Percentiles rank a stretch among this genome's conserved stretches.
Conservation (phyloP, 768 basidiomycete genomes). For the Psilocybe tampanensis region DNA sequence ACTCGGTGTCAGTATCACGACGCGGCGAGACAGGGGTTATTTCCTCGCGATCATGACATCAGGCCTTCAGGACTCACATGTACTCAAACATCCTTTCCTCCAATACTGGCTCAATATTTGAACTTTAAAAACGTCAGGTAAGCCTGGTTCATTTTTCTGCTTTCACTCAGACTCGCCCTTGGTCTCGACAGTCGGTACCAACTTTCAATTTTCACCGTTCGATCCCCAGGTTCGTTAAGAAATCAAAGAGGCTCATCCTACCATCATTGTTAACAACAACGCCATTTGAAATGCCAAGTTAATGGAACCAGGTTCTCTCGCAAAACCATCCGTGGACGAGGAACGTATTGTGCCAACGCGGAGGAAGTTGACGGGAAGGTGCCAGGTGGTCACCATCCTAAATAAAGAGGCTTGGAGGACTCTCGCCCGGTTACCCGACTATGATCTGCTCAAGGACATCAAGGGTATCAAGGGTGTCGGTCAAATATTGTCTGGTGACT, state of each 20-base stretch:
- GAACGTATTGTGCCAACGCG: slow-evolving; percentile 20
- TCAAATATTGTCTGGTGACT: slow-evolving; percentile 4
- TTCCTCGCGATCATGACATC: too few relatives aligned
- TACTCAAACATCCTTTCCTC: too few relatives aligned
- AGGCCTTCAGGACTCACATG: too few relatives aligned
- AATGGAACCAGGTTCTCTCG: background rate
- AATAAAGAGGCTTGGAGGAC: too few relatives aligned
- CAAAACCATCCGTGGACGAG: slow-evolving; percentile 17
- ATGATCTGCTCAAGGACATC: too few relatives aligned
- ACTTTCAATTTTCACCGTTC: background rate
- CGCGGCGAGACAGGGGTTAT: too few relatives aligned
- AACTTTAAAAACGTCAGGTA: too few relatives aligned
- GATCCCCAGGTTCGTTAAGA: background rate
- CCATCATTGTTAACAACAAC: background rate
- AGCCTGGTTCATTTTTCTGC: too few relatives aligned
- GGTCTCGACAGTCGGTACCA: background rate
- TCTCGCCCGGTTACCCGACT: too few relatives aligned
- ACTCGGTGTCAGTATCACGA: too few relatives aligned
- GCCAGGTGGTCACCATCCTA: too few relatives aligned
- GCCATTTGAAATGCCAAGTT: background rate
- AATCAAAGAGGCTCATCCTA: background rate
- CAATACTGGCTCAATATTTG: too few relatives aligned
- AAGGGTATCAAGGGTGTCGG: background rate
- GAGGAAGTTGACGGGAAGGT: background rate
- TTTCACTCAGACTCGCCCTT: background rate